Conservation (phyloP, 202 grass and related monocot genomes). For the Bolboschoenoplectus hybrid region DNA sequence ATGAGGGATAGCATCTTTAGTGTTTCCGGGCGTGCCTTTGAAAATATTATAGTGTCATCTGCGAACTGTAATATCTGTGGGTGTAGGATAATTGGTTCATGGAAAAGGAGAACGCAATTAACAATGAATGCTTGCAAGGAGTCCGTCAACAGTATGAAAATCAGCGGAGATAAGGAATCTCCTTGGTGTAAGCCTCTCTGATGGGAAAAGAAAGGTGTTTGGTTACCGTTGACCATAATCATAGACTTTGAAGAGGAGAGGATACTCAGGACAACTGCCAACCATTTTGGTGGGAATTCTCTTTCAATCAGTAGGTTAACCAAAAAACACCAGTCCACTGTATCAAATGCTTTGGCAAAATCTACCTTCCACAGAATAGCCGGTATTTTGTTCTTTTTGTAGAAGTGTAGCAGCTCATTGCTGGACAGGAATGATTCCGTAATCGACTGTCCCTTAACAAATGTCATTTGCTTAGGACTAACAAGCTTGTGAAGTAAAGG, state of each 20-base stretch:
- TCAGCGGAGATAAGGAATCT: too few species aligned
- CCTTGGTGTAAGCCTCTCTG: too few species aligned
- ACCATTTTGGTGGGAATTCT: neutral
- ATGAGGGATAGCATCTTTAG: too few species aligned
- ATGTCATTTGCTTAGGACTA: neutral
- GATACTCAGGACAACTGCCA: neutral
- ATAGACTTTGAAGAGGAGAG: neutral
- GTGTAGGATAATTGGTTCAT: too few species aligned
- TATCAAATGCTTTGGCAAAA: neutral
- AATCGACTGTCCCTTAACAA: neutral
- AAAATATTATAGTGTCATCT: too few species aligned
- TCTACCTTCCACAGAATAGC: neutral
- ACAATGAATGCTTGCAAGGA: too few species aligned
- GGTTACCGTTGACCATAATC: neutral
- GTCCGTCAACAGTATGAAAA: too few species aligned
- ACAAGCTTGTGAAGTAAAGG: accelerated
- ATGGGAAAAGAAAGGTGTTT: too few species aligned
- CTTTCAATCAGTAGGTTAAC: neutral
- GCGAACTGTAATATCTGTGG: too few species aligned
- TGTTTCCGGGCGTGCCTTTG: too few species aligned
- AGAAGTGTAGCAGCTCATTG: neutral
- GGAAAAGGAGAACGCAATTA: too few species aligned
- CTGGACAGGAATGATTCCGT: neutral
- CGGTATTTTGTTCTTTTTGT: neutral
- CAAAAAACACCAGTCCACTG: neutral